Base-by-base conservation (phyloP, 148 eudicot species). In the Pharnaceum exiguum region DNA sequence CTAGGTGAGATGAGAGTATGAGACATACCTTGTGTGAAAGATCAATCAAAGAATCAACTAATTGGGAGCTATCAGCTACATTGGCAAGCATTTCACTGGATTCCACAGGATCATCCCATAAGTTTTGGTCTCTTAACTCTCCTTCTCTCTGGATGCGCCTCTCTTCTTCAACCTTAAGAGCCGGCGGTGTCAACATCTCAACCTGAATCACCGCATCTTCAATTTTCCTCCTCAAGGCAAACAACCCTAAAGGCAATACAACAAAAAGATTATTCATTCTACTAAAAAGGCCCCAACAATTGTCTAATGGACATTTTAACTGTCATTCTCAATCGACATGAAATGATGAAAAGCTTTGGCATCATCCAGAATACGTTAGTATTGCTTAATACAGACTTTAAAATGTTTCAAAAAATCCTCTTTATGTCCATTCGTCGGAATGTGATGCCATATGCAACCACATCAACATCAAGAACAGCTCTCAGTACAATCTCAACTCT, bases 21-120 rank as follows among this genome's bases (percentile, higher is more conserved):
- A 55, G 42, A 42, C 59, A 68, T 51, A 90, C 97, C 97, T 87
- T 84, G 55, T 74, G 82, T 54, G 60, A 67, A 28, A 90, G 67
- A 62, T 87, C 95, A 66, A 78, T 84, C 36, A 90, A 95, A 59
- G 79, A 64, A 67, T 82, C 95, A 68, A 90, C 89, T 37, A 74
- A 79, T 72, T 80, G 73, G 42, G 83, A 77, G 51, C 82, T 82
- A 67, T 77, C 80, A 35, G 97, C 95, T 57, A 90, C 71, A 60
- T 84, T 69, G 25, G 71, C 72, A 38, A 90, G 93, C 62, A 77
- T 66, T 54, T 87, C 85, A 73, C 66, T 80, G 26, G 97, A 80
- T 67, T 78, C 77, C 4, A 62, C 61, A 39, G 83, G 58, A 68
- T 87, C 89, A 51, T 84, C 97, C 97, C 97, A 87, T 46, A 82